Percentiles rank a stretch among this genome's conserved stretches.
Conservation (phyloP, 1,284 basidiomycete genomes). For the Agroathelia rolfsii region DNA sequence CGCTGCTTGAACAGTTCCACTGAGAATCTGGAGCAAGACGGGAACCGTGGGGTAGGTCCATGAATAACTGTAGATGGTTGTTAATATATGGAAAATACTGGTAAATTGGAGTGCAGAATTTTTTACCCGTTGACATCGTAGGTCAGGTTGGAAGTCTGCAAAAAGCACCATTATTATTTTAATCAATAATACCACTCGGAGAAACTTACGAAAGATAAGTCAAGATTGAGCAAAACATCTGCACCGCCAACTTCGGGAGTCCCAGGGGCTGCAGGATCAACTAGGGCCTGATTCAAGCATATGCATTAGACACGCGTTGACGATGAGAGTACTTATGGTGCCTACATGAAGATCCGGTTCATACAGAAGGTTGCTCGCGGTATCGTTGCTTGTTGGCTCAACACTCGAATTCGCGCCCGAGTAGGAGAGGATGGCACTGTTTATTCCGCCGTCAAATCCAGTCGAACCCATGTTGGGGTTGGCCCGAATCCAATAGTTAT, state of each 20-base stretch:
- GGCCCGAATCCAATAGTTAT: constrained; percentile 31
- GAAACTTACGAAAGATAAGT: constrained; percentile 21
- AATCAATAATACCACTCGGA: too few species aligned
- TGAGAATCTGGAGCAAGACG: constrained; percentile 42
- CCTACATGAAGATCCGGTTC: constrained; percentile 8
- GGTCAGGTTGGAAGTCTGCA: constrained; percentile 30
- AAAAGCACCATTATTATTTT: too few species aligned
- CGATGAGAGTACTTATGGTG: too few species aligned
- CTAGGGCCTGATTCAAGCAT: constrained; percentile 18
- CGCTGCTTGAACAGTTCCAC: constrained; percentile 28
- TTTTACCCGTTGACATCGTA: too few species aligned
- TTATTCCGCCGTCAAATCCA: constrained; percentile 22
- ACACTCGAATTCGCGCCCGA: constrained; percentile 8
- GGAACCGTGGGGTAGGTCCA: constrained; percentile 26
- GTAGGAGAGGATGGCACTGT: constrained; percentile 31
- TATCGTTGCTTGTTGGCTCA: constrained; percentile 13
- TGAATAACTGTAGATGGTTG: neutral
- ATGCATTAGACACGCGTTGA: too few species aligned
- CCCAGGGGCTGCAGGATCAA: constrained; percentile 21
- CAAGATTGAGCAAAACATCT: constrained; percentile 24
- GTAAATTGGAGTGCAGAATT: too few species aligned
- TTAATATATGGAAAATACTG: neutral
- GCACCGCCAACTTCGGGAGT: constrained; percentile 23
- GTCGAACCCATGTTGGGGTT: constrained; percentile 16
- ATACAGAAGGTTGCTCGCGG: too few species aligned